Evolutionary conservation across 768 basidiomycete species (phyloP).

Genomic region (Lactarius evosmus): DNA sequence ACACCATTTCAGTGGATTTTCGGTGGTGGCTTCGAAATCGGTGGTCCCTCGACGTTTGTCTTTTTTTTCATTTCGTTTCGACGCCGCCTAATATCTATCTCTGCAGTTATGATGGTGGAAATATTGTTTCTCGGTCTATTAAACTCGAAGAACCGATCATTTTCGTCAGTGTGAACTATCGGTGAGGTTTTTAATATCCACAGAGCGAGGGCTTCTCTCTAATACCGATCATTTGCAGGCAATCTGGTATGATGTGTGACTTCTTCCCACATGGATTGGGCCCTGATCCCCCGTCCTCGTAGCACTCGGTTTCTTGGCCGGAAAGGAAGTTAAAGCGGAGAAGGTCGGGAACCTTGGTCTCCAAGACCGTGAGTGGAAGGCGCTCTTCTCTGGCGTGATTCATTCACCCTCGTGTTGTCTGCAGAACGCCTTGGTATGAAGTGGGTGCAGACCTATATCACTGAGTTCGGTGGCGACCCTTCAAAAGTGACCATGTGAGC

Average conservation of each 20-base stretch:
- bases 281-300: not conserved
- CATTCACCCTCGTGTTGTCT: not conserved
- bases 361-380: conserved; percentile 50
- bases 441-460: conserved; percentile 67
- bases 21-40: conserved; percentile 28
- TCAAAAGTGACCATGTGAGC: conserved; percentile 55
- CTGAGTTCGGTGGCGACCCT: conserved; percentile 62
- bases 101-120: conserved; percentile 29
- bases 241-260: conserved; percentile 17
- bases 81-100: not conserved
- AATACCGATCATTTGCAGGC: not conserved
- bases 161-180: conserved; percentile 34
- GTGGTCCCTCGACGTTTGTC: conserved; percentile 19
- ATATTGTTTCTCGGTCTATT: conserved; percentile 30
- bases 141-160: conserved; percentile 29
- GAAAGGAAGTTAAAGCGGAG: conserved; percentile 50
- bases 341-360: conserved; percentile 64
- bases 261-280: not conserved
- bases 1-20: conserved; percentile 29
- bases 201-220: not conserved
- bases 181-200: conserved; percentile 21
- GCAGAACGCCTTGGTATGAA: conserved; percentile 54
- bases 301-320: conserved; percentile 52
- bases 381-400: not conserved
- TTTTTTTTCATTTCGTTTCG: not conserved